Evolutionary conservation across 2,329 filamentous ascomycete genomes (phyloP).

Genomic region (Ophiostoma perfectum): DNA sequence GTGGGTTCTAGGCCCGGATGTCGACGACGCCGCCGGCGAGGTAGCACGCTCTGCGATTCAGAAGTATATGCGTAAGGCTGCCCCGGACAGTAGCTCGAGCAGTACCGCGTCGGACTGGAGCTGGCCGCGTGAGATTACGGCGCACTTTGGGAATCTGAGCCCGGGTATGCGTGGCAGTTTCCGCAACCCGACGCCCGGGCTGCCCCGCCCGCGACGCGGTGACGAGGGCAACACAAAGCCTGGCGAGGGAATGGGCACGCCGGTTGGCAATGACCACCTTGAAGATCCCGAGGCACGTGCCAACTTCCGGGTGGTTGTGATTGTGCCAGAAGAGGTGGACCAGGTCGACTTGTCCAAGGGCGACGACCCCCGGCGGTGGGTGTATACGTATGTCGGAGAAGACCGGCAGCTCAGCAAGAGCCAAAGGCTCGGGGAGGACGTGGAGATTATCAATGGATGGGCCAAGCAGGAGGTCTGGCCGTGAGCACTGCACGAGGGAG

Average conservation of each 20-base stretch:
- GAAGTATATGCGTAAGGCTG: conserved; percentile 36
- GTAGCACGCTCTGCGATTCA: conserved; percentile 66
- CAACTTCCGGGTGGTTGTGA: conserved; percentile 79
- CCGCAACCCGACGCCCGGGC: conserved; percentile 65
- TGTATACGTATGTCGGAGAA: conserved; percentile 54
- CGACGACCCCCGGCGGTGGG: conserved; percentile 56
- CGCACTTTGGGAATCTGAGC: conserved; percentile 82
- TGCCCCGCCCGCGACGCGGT: conserved; percentile 48
- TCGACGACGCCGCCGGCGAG: conserved; percentile 53
- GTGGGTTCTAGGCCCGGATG: conserved; percentile 67
- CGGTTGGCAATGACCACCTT: conserved; percentile 61
- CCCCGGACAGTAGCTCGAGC: conserved; percentile 10
- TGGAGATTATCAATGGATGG: conserved; percentile 52
- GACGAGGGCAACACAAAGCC: conserved; percentile 33
- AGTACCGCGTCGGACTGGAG: conserved; percentile 53
- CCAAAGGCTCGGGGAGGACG: conserved; percentile 26
- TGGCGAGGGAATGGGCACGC: conserved; percentile 48
- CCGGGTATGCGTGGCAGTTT: conserved; percentile 75
- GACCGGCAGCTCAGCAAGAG: conserved; percentile 29
- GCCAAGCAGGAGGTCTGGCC: conserved; percentile 65
- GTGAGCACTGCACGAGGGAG: no score
- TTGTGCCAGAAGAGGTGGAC: conserved; percentile 74
- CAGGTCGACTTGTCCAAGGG: conserved; percentile 65
- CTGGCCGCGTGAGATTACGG: conserved; percentile 74
- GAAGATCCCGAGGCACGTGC: conserved; percentile 63